Evolutionary conservation across 495 filamentous ascomycete species (phyloP), one percentile per base, ranked within the genome.

Genomic region (Glonium stellatum): DNA sequence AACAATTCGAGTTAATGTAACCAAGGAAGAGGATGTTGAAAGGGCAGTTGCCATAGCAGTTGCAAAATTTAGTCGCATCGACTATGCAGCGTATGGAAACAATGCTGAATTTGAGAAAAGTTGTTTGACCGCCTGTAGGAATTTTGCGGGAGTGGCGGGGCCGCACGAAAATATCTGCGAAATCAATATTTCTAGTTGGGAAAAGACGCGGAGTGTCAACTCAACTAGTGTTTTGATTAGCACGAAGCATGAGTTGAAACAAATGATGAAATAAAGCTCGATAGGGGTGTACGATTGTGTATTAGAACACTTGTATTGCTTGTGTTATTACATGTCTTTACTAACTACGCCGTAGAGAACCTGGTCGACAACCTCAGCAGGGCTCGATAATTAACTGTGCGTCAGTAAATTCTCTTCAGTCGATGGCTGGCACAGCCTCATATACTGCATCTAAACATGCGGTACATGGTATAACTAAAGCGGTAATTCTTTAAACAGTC

Each of bases 381-480:
- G 79, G 80, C 1, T 71, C 70, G 0, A 80, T 83, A 27, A 71
- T 81, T 42, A 77, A 75, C 44, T 65, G 80, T 21, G 77, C 75
- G 8, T 80, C 77, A 0, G 70, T 74, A 12, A 72, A 69, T 21
- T 78, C 77, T 0, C 64, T 73, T 3, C 51, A 74, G 4, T 60
- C 71, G 0, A 65, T 71, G 0, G 65, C 75, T 0, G 68, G 73
- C 1, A 67, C 72, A 0, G 64, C 72, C 23, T 72, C 71, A 1
- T 82, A 82, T 50, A 74, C 70, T 0, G 69, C 77, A 0, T 70
- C 76, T 0, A 83, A 83, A 56, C 78, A 81, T 55, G 79, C 78
- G 0, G 67, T 78, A 3, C 34, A 78, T 0, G 78, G 76, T 0
- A 73, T 83, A 54, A 78, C 77, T 42, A 75, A 73, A 51, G 73